These are phyloP conservation scores for Melanogaster broomeanus DNA, from an alignment of 768 basidiomycete species.

Conservation along the genomic window DNA sequence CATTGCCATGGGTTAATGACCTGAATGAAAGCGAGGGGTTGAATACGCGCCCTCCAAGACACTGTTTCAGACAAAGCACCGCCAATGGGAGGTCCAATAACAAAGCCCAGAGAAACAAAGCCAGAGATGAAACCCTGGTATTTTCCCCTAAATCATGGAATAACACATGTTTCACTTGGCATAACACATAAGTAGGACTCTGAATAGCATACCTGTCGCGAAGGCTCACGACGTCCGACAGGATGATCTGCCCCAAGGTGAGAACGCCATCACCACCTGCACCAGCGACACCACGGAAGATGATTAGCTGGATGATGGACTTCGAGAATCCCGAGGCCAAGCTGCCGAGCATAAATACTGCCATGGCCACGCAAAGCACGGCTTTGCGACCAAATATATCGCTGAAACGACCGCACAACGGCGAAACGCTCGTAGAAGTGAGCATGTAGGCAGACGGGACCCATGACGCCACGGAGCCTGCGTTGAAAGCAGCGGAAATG, in stretches of 20 bases:
- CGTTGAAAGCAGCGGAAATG: conserved; percentile 64
- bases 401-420: conserved; percentile 60
- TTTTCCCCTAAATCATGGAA: conserved; percentile 51
- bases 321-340: conserved; percentile 66
- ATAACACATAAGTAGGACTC: neutral
- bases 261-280: conserved; percentile 72
- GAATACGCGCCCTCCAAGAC: conserved; percentile 58
- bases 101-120: conserved; percentile 57
- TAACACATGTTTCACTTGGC: neutral
- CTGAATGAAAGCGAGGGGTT: neutral
- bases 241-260: conserved; percentile 69
- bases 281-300: conserved; percentile 68
- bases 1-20: neutral
- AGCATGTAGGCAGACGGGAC: conserved; percentile 73
- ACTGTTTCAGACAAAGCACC: conserved; percentile 63
- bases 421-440: conserved; percentile 45
- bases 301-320: conserved; percentile 65
- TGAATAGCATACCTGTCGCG: conserved; percentile 52
- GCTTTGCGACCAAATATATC: conserved; percentile 71
- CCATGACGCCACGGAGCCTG: conserved; percentile 51
- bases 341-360: conserved; percentile 66
- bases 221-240: conserved; percentile 74
- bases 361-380: conserved; percentile 56
- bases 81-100: conserved; percentile 67
- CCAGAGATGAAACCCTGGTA: conserved; percentile 75